Evolutionary conservation across 1,139 yeast genomes (phyloP).

Genomic region (Suhomyces taliae): DNA sequence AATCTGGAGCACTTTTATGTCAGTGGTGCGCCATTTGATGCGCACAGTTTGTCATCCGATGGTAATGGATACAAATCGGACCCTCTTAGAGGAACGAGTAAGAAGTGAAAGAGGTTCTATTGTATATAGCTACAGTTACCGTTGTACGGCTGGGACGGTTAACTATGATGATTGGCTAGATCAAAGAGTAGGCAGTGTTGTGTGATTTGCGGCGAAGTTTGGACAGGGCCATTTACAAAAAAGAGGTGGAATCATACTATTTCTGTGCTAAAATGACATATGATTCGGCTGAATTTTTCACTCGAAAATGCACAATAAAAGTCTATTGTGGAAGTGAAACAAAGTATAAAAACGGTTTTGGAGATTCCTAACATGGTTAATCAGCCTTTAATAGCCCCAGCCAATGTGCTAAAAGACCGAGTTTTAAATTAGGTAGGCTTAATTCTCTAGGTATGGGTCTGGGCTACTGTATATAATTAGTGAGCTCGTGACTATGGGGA

Average conservation of each 20-base stretch:
- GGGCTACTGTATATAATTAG: neutral
- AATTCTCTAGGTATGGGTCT: neutral
- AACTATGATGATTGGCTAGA: too few relatives aligned
- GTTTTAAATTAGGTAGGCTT: neutral
- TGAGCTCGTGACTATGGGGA: neutral
- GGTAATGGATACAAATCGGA: neutral
- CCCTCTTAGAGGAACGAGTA: too few relatives aligned
- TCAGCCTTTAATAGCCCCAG: neutral
- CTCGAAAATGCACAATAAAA: neutral
- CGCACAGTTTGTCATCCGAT: neutral
- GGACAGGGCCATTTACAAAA: too few relatives aligned
- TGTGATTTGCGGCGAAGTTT: too few relatives aligned
- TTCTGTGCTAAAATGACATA: too few relatives aligned
- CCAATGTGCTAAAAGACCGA: conserved; percentile 1
- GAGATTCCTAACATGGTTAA: neutral
- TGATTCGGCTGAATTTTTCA: too few relatives aligned
- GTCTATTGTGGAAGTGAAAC: neutral
- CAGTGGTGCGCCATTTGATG: neutral
- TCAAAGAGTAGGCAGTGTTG: too few relatives aligned
- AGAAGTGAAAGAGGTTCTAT: too few relatives aligned
- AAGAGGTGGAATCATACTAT: too few relatives aligned
- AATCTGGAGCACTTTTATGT: neutral
- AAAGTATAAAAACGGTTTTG: neutral
- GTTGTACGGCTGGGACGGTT: too few relatives aligned
- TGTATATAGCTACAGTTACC: too few relatives aligned